A percentile compares a stretch with the other conserved stretches of the same genome.
phyloP scores from a whole-genome alignment of 345 rosid species.

The Pugionium dolabratum region DNA sequence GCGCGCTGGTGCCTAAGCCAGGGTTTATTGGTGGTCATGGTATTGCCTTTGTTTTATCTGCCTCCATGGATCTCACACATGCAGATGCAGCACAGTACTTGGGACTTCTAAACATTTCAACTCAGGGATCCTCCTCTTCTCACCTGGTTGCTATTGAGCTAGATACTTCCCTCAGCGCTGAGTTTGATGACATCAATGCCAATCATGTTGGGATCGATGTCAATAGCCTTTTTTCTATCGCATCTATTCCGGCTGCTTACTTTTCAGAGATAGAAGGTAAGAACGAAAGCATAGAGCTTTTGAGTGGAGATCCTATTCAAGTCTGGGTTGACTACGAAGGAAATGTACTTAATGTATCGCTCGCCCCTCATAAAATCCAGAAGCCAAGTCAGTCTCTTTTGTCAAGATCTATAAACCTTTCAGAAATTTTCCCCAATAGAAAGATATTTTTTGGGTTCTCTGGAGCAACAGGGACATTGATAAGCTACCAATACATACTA shows the following conservation, averaged over 20 bases:
- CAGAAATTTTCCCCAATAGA: constrained; percentile 40
- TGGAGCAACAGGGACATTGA: constrained; percentile 49
- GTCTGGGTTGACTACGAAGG: constrained; percentile 61
- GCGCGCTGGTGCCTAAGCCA: constrained; percentile 41
- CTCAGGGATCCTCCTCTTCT: constrained; percentile 42
- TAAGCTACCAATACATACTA: constrained; percentile 51
- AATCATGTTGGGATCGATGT: constrained; percentile 73
- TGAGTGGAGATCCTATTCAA: constrained; percentile 50
- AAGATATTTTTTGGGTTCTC: constrained; percentile 63
- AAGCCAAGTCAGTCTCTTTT: constrained; percentile 56
- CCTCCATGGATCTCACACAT: constrained; percentile 30
- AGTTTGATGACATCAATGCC: constrained; percentile 47
- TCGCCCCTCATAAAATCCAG: constrained; percentile 42
- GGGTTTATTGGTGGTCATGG: constrained; percentile 47
- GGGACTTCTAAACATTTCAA: constrained; percentile 52
- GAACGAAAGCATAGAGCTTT: constrained; percentile 40
- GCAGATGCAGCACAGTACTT: constrained; percentile 39
- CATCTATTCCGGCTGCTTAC: constrained; percentile 46
- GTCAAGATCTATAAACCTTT: constrained; percentile 51
- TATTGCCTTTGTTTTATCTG: constrained; percentile 46
- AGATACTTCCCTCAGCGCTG: constrained; percentile 49
- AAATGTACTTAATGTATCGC: constrained; percentile 44
- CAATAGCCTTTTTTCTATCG: constrained; percentile 43
- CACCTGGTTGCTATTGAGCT: constrained; percentile 62
- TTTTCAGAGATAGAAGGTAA: constrained; percentile 29